Conservation (phyloP, 2,329 filamentous ascomycete genomes). For the Harringtonia lauricola region DNA sequence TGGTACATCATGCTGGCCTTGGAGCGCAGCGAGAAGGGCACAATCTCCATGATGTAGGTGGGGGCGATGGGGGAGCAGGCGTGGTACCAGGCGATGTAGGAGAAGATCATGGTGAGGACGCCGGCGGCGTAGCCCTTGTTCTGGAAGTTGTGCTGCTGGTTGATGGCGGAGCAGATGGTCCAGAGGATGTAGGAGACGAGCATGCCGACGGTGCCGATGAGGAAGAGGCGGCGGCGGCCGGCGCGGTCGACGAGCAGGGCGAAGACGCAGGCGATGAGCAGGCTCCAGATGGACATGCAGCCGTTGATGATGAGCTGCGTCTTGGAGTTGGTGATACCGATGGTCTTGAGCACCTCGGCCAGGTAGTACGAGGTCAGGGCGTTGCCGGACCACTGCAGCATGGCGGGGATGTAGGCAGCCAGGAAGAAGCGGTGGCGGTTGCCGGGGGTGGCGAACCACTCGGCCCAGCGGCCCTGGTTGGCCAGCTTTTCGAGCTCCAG, state of each 20-base stretch:
- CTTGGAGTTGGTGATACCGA: conserved; percentile 4
- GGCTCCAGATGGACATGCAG: conserved; percentile 1
- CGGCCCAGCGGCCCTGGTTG: conserved; percentile 5
- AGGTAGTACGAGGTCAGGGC: conserved; percentile 11
- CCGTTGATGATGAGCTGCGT: conserved; percentile 6
- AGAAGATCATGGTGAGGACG: conserved; percentile 23
- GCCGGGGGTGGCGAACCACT: conserved; percentile 8
- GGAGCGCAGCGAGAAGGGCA: conserved; percentile 25
- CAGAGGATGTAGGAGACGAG: conserved; percentile 25
- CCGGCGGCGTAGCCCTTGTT: conserved; percentile 20
- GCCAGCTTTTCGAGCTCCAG: conserved; percentile 8
- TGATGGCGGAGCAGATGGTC: conserved; percentile 19
- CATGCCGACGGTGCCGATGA: conserved; percentile 25
- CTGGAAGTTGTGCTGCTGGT: conserved; percentile 10
- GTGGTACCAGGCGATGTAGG: conserved; percentile 25
- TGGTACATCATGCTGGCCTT: conserved; percentile 19
- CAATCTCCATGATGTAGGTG: conserved; percentile 32
- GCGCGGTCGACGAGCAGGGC: conserved; percentile 24
- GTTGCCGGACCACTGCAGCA: conserved; percentile 13
- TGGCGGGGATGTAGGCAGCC: conserved; percentile 6
- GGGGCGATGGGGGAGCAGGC: conserved; percentile 28
- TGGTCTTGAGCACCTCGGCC: conserved; percentile 1
- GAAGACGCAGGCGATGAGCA: conserved; percentile 11
- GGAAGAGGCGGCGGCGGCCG: conserved; percentile 22
- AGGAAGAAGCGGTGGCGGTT: conserved; percentile 13